These are phyloP conservation scores for Linum lewisii DNA, from an alignment of 345 rosid species.

Conservation along the genomic window DNA sequence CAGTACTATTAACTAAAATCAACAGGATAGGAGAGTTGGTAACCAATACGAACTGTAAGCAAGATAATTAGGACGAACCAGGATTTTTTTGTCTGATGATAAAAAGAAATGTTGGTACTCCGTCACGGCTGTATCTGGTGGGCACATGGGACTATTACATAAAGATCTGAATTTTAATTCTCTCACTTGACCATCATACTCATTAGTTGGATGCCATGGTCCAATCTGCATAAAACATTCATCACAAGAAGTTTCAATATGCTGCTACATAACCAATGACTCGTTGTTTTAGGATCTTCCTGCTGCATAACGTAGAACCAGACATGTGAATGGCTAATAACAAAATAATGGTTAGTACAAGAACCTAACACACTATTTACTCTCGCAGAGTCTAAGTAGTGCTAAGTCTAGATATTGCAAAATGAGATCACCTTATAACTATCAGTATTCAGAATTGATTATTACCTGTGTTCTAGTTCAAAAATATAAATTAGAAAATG, in stretches of 20 bases:
- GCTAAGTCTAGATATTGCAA: too few relatives aligned
- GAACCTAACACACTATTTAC: too few relatives aligned
- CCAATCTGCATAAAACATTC: slow-evolving; percentile 56
- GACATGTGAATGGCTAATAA: too few relatives aligned
- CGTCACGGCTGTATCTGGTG: slow-evolving; percentile 94
- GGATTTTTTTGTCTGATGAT: slow-evolving; percentile 64
- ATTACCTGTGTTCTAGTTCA: too few relatives aligned
- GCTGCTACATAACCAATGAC: background rate
- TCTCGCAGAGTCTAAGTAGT: too few relatives aligned
- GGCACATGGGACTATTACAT: slow-evolving; percentile 96
- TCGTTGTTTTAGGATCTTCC: too few relatives aligned
- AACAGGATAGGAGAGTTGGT: background rate
- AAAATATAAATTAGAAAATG: too few relatives aligned
- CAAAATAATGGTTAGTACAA: too few relatives aligned
- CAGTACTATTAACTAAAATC: too few relatives aligned
- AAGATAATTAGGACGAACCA: slow-evolving; percentile 32
- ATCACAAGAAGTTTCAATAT: background rate
- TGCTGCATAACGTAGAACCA: too few relatives aligned
- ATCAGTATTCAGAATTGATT: too few relatives aligned
- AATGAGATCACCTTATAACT: too few relatives aligned
- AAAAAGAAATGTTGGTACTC: slow-evolving; percentile 83
- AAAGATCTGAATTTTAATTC: slow-evolving; percentile 75
- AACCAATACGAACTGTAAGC: background rate
- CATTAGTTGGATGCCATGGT: slow-evolving; percentile 84
- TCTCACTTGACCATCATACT: slow-evolving; percentile 95